Evolutionary conservation across 2,329 filamentous ascomycete species (phyloP).

Genomic region (Didymella keratinophila): DNA sequence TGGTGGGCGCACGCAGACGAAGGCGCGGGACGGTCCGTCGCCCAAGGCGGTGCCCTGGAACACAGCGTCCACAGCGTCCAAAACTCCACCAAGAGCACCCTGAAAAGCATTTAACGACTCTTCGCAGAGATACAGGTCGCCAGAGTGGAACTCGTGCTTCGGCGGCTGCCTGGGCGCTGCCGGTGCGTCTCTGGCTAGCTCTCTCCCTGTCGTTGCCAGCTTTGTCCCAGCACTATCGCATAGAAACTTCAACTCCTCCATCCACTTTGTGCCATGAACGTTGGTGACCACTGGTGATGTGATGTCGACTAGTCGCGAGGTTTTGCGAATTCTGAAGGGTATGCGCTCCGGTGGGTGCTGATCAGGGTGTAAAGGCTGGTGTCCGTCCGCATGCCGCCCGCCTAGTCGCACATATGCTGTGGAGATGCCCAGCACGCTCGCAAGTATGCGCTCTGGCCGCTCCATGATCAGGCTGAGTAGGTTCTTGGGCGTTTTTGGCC

Average conservation of each 20-base stretch:
- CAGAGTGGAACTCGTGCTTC: slow-evolving; percentile 77
- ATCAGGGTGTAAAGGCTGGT: slow-evolving; percentile 71
- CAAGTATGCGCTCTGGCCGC: slow-evolving; percentile 87
- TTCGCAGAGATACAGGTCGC: slow-evolving; percentile 87
- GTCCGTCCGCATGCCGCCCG: slow-evolving; percentile 76
- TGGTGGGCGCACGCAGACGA: slow-evolving; percentile 90
- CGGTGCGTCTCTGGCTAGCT: slow-evolving; percentile 67
- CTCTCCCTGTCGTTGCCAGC: slow-evolving; percentile 78
- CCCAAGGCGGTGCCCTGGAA: slow-evolving; percentile 63
- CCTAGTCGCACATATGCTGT: slow-evolving; percentile 91
- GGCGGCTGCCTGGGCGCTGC: slow-evolving; percentile 57
- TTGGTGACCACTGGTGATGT: slow-evolving; percentile 81
- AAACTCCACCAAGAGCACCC: slow-evolving; percentile 89
- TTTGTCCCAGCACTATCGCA: slow-evolving; percentile 81
- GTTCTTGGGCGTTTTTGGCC: slow-evolving; percentile 77
- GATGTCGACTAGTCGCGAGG: slow-evolving; percentile 73
- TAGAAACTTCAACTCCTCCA: slow-evolving; percentile 87
- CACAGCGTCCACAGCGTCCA: slow-evolving; percentile 88
- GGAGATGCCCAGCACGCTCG: slow-evolving; percentile 80
- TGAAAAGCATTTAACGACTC: slow-evolving; percentile 89
- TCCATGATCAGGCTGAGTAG: slow-evolving; percentile 86
- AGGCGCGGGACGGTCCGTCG: slow-evolving; percentile 74
- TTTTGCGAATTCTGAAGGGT: slow-evolving; percentile 87
- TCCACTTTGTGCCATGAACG: slow-evolving; percentile 91
- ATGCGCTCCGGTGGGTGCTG: slow-evolving; percentile 66